Evolutionary conservation across 371 early-diverging fungal genomes (phyloP), one percentile per base, ranked within the genome.

Genomic region (Mucor sp.): DNA sequence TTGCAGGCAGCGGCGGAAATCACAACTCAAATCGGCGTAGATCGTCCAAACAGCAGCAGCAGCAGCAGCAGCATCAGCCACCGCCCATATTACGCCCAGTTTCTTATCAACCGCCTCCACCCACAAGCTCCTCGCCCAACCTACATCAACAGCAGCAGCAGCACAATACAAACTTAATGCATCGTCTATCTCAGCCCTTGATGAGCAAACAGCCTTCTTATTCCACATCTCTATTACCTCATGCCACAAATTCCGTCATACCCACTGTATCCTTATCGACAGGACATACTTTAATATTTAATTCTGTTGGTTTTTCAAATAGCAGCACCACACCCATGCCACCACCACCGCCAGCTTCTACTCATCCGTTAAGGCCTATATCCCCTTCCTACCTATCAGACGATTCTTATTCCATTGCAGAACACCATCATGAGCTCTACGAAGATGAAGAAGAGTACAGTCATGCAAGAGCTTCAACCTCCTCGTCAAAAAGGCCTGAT

Each of bases 221-320:
- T 58, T 67, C 68, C 5, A 60, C 64, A 33, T 71, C 67, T 27
- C 59, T 71, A 63, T 53, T 71, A 66, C 67, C 71, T 0, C 63
- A 66, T 53, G 53, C 66, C 3, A 70, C 71, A 17, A 70, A 57
- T 27, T 71, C 71, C 12, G 67, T 71, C 1, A 63, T 35, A 21
- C 71, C 71, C 9, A 71, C 71, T 3, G 71, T 71, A 6, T 71
- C 71, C 17, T 32, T 71, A 32, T 67, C 67, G 17, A 71, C 71
- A 7, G 71, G 71, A 19, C 67, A 71, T 60, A 71, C 71, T 4
- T 61, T 71, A 53, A 62, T 71, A 32, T 35, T 67, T 19, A 71
- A 66, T 39, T 66, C 69, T 37, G 41, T 17, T 41, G 69, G 65
- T 27, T 9, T 63, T n/a, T 60, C 65, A 3, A 33, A 33, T 12